Conservation (phyloP, 805 yeast species). For the Lipomyces sp. region DNA sequence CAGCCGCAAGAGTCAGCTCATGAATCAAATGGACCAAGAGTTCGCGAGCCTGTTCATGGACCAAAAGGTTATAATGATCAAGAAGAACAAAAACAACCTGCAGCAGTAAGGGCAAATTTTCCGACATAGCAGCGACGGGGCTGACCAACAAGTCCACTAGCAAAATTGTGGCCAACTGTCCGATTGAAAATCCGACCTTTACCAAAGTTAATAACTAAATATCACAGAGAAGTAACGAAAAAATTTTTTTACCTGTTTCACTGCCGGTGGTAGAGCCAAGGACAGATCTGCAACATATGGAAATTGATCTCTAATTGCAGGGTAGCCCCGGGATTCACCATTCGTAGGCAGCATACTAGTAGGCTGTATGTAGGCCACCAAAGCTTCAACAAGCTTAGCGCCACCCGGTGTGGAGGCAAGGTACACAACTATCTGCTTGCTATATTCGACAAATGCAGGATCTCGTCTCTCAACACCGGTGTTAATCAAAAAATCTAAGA, state of each 20-base stretch:
- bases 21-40: conserved; percentile 70
- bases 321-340: conserved; percentile 32
- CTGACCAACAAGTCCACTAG: conserved; percentile 74
- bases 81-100: conserved; percentile 77
- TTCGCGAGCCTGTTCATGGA: conserved; percentile 80
- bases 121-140: conserved; percentile 59
- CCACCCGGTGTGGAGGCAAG: conserved; percentile 53
- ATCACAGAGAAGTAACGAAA: not conserved
- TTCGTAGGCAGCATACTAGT: conserved; percentile 82
- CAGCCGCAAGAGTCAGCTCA: conserved; percentile 53
- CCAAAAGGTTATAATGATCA: conserved; percentile 81
- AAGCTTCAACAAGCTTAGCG: conserved; percentile 54
- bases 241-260: conserved; percentile 47
- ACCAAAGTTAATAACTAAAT: not conserved
- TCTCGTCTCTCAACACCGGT: conserved; percentile 68
- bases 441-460: conserved; percentile 68
- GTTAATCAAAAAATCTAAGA: conserved; percentile 64
- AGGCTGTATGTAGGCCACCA: conserved; percentile 73
- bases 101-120: conserved; percentile 65
- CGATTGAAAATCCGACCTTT: conserved; percentile 67
- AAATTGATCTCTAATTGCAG: conserved; percentile 42
- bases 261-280: conserved; percentile 50
- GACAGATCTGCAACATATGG: conserved; percentile 78
- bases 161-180: conserved; percentile 82
- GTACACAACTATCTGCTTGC: conserved; percentile 78